Evolutionary conservation across 1,139 yeast species (phyloP), one percentile per base, ranked within the genome.

Genomic region (Hansenula lynferdii): DNA sequence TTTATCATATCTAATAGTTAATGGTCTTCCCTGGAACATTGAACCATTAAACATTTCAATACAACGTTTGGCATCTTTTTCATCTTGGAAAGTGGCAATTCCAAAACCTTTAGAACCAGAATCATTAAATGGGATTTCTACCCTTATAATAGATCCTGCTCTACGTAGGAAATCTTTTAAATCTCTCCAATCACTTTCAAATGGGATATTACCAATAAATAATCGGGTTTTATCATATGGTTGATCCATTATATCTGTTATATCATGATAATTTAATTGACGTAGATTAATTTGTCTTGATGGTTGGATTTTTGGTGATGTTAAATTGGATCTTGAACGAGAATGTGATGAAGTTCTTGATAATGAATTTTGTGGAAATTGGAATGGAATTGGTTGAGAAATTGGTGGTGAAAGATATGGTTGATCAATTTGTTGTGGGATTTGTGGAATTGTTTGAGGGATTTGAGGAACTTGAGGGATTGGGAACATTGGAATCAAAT

Each of bases 91-190:
- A 8, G 80, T 76, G 17, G 83, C 90, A 15, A 86, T 82, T 35
- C 96, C 97, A 56, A 79, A 81, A 2, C 97, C 97, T 59, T 82
- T 75, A 4, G 95, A 81, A 46, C 96, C 95, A 54, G 75, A 72
- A 32, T 65, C 69, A 50, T 77, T 46, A 5, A 24, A 24, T 4
- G 83, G 81, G 16, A 80, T 74, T 46, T 78, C 84, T 6, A 80
- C 82, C 20, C 80, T 60, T 18, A 60, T 46, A 16, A 77, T 70
- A 3, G 26, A 24, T n/a, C 71, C 67, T 5, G 74, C 69, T 15
- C 58, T 42, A 5, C 74, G 49, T 35, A 78, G 54, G 41, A 69
- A 71, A 38, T 67, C 71, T 50, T 75, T 75, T 40, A 80, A 61
- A 19, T 72, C 71, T 29, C 67, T 66, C 84, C 84, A 78, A 30